Conservation (phyloP, 2,329 filamentous ascomycete species). For the Xylaria sp. region DNA sequence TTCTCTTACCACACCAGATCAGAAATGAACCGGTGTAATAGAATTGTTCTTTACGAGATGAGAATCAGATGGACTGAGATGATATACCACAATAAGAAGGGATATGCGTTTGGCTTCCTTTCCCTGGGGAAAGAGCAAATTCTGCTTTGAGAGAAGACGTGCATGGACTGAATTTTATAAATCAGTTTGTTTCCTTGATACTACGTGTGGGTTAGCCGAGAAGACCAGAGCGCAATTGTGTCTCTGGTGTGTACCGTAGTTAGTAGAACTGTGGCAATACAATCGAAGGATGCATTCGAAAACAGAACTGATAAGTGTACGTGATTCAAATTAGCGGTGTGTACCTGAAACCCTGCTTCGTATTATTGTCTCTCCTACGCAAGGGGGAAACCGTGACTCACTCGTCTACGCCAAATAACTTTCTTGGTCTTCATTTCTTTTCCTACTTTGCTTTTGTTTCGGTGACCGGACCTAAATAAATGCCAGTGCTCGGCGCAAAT, state of each 20-base stretch:
- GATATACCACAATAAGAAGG: neutral
- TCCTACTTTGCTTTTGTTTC: neutral
- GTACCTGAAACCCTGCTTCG: neutral
- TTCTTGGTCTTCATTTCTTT: neutral
- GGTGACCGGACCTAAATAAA: neutral
- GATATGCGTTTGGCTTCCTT: neutral
- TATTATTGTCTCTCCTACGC: neutral
- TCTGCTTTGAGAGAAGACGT: neutral
- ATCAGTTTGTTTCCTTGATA: neutral
- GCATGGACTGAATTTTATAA: neutral
- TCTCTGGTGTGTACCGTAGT: neutral
- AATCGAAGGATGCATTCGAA: neutral
- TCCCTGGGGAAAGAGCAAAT: slow-evolving; percentile 22
- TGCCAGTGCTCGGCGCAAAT: neutral
- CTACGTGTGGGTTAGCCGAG: neutral
- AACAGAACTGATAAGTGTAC: neutral
- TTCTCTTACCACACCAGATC: neutral
- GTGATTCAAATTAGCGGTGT: neutral
- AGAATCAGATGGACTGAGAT: neutral
- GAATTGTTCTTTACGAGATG: neutral
- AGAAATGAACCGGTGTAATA: slow-evolving; percentile 17
- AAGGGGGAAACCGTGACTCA: neutral
- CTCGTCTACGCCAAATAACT: neutral
- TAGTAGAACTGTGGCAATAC: neutral
- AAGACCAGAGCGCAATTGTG: neutral